A percentile compares a stretch with the other conserved stretches of the same genome.
These are phyloP conservation scores for Echinosophora koreensis DNA, from an alignment of 306 rosid species.

Conservation along the genomic window DNA sequence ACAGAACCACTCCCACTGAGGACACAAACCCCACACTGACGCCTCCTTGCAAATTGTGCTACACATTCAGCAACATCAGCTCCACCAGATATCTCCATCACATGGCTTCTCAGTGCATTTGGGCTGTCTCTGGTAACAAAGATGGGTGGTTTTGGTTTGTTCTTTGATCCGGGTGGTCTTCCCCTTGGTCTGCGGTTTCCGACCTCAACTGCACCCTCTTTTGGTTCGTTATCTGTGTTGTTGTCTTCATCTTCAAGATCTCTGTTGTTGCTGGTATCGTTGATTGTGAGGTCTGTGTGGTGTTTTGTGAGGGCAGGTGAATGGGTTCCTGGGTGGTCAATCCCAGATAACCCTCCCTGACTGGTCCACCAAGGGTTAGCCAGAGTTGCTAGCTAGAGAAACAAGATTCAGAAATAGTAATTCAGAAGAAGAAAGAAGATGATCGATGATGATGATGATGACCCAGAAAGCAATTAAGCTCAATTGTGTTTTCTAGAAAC, in stretches of 20 bases:
- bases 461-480: not conserved
- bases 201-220: constrained; percentile 83
- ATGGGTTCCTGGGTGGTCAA: constrained; percentile 77
- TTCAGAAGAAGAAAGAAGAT: not conserved
- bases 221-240: constrained; percentile 65
- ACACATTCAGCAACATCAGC: constrained; percentile 90
- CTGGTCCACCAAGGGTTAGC: constrained; percentile 98
- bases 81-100: constrained; percentile 88
- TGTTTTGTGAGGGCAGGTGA: constrained; percentile 62
- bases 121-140: constrained; percentile 90
- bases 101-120: constrained; percentile 88
- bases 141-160: constrained; percentile 94
- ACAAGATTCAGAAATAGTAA: not conserved
- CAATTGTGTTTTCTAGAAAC: not conserved
- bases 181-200: constrained; percentile 88
- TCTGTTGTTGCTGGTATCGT: constrained; percentile 56
- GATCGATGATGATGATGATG: not conserved
- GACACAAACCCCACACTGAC: constrained; percentile 95
- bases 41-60: constrained; percentile 82
- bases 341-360: constrained; percentile 80
- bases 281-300: constrained; percentile 63
- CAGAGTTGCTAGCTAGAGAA: constrained; percentile 53
- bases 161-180: constrained; percentile 93
- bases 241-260: constrained; percentile 63
- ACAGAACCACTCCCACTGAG: constrained; percentile 93